Evolutionary conservation across 108 stramenopile genomes (phyloP), one percentile per base, ranked within the genome.

Genomic region (Mayamaea pseudoterrestris): DNA sequence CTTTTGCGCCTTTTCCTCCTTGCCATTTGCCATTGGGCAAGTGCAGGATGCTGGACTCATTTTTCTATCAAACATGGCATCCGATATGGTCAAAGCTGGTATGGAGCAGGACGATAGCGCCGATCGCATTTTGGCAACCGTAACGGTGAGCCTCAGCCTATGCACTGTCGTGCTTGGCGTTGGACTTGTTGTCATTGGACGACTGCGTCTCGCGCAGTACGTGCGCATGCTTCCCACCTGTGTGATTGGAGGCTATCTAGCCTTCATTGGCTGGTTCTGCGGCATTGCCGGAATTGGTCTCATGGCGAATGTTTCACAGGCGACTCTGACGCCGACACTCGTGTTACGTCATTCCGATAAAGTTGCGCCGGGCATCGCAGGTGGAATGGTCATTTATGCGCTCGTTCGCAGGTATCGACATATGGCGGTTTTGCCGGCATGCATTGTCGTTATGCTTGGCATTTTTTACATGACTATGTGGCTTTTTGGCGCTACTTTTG

Each of bases 41-140:
- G 96, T 97, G 0, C 96, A 97, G 66, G 97, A 98, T 66, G 97
- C 97, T 7, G 94, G 97, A 1, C 66, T 98, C 26, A 98, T 98
- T 53, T 98, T 98, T 61, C 65, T 98, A 35, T 67, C 73, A 27
- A 63, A 68, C 41, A 98, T 98, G 76, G 90, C 95, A 0, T 49
- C 47, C 12, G 53, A 68, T 34, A 71, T 96, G 42, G 93, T 85
- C 12, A 29, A 35, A 16, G 58, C 62, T 36, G 80, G 76, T 44
- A 51, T 49, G 13, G 40, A 40, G 7, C 35, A 47, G 5, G 69
- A 78, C 36, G 76, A 80, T 52, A n/a, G n/a, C n/a, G n/a, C n/a
- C n/a, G 65, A 63, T 34, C 47, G 42, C 1, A 62, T 89, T 34
- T 50, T 89, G 49, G 84, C 86, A 1, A 88, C 91, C 1, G 65